phyloP scores from a whole-genome alignment of 345 rosid species.

The Syzygium oleosum region DNA sequence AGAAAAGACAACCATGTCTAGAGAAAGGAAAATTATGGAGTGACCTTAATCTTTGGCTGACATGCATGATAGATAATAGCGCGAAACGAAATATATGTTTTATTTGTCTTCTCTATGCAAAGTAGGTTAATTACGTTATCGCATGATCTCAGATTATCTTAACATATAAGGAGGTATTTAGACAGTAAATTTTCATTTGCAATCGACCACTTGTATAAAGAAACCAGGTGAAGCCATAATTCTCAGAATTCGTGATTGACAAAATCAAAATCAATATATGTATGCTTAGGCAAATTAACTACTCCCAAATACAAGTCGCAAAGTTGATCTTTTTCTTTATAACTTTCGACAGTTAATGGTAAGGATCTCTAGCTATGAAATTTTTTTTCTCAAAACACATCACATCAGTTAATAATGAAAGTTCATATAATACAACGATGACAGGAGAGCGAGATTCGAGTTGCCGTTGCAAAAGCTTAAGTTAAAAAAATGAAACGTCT shows the following conservation, averaged over 20 bases:
- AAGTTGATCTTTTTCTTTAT: background rate
- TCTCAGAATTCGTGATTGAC: background rate
- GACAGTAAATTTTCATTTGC: background rate
- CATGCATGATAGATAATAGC: background rate
- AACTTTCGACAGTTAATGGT: background rate
- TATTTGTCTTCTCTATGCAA: background rate
- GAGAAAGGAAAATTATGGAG: background rate
- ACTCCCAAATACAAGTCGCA: background rate
- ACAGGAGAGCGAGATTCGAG: background rate
- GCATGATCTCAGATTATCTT: background rate
- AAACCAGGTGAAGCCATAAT: background rate
- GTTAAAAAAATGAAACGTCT: background rate
- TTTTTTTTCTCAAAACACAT: background rate
- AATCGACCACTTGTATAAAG: background rate
- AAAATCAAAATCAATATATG: background rate
- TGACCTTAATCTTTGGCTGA: background rate
- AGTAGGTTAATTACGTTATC: background rate
- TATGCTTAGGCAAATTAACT: background rate
- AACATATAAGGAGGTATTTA: background rate
- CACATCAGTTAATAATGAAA: background rate
- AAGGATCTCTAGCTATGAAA: background rate
- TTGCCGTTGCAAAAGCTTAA: background rate
- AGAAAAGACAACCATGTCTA: background rate
- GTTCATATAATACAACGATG: background rate
- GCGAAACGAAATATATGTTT: background rate